phyloP scores from a whole-genome alignment of 331 rosid genomes.

The Cydonia oblonga region DNA sequence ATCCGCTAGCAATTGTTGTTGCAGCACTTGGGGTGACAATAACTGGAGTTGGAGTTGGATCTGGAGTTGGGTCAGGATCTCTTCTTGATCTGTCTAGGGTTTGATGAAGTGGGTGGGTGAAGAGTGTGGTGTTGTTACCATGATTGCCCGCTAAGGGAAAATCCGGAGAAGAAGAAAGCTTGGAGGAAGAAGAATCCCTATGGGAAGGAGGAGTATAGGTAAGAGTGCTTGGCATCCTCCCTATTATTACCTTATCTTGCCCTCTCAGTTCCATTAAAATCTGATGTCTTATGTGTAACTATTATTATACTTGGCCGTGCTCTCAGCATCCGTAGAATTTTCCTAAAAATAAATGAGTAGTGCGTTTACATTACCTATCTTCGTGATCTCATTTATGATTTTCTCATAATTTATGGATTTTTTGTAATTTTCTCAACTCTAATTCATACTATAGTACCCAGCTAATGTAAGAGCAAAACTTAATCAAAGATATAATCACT shows the following conservation, averaged over 20 bases:
- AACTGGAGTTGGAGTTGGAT: conserved; percentile 22
- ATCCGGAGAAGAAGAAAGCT: conserved; percentile 38
- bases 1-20: conserved; percentile 6
- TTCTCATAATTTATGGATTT: conserved; percentile 16
- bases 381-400: background rate
- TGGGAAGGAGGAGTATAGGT: conserved; percentile 41
- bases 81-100: conserved; percentile 21
- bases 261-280: conserved; percentile 49
- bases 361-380: conserved; percentile 9
- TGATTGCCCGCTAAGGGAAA: conserved; percentile 4
- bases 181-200: conserved; percentile 45
- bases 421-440: conserved; percentile 28
- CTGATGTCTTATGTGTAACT: background rate
- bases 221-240: conserved; percentile 43
- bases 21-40: conserved; percentile 10
- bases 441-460: conserved; percentile 13
- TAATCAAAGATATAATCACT: conserved; percentile 31
- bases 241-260: conserved; percentile 41
- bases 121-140: conserved; percentile 5
- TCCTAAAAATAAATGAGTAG: background rate
- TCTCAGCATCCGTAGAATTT: conserved; percentile 2
- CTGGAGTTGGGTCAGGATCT: conserved; percentile 37
- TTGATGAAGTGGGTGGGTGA: conserved; percentile 9
- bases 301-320: background rate
- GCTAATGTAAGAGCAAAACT: conserved; percentile 11